A percentile compares a stretch with the other conserved stretches of the same genome.
These are phyloP conservation scores for Microbotryum scabiosae DNA, from an alignment of 1,284 basidiomycete species.

Conservation along the genomic window DNA sequence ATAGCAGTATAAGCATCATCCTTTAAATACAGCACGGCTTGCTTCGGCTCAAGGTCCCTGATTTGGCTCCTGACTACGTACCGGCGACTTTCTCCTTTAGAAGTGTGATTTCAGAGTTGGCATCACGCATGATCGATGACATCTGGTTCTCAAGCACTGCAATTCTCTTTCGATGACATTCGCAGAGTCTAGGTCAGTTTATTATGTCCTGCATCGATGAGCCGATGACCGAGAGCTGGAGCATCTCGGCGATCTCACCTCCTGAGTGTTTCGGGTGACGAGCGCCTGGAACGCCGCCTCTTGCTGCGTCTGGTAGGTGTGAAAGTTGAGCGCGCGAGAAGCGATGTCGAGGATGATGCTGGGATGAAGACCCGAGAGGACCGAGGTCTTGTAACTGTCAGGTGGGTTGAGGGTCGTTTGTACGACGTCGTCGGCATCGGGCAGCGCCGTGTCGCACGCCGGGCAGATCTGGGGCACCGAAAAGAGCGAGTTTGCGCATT, in stretches of 20 bases:
- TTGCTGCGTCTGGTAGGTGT: slow-evolving; percentile 23
- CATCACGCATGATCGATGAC: slow-evolving; percentile 40
- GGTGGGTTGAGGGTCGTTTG: slow-evolving; percentile 10
- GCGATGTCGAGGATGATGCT: slow-evolving; percentile 49
- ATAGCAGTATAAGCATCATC: not conserved
- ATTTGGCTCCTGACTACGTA: not conserved
- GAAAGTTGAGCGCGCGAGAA: slow-evolving; percentile 24
- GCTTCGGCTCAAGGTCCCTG: slow-evolving; percentile 2
- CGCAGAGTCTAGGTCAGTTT: too few relatives aligned
- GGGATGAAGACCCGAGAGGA: slow-evolving; percentile 55
- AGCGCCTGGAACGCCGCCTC: slow-evolving; percentile 19
- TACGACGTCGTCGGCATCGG: slow-evolving; percentile 73
- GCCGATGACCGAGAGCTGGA: not conserved
- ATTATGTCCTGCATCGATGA: too few relatives aligned
- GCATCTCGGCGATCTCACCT: not conserved
- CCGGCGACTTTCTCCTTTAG: slow-evolving; percentile 15
- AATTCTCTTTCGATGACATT: slow-evolving; percentile 4
- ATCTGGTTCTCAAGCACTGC: slow-evolving; percentile 12
- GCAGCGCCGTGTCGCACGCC: slow-evolving; percentile 67
- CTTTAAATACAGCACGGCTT: not conserved
- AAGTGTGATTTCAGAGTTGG: slow-evolving; percentile 60
- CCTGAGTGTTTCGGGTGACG: slow-evolving; percentile 19
- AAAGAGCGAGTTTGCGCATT: slow-evolving; percentile 74
- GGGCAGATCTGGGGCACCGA: slow-evolving; percentile 64
- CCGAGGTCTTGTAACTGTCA: slow-evolving; percentile 21